phyloP scores from a whole-genome alignment of 2,329 filamentous ascomycete genomes.

The Ophiocordyceps polyrhachis-furcata region DNA sequence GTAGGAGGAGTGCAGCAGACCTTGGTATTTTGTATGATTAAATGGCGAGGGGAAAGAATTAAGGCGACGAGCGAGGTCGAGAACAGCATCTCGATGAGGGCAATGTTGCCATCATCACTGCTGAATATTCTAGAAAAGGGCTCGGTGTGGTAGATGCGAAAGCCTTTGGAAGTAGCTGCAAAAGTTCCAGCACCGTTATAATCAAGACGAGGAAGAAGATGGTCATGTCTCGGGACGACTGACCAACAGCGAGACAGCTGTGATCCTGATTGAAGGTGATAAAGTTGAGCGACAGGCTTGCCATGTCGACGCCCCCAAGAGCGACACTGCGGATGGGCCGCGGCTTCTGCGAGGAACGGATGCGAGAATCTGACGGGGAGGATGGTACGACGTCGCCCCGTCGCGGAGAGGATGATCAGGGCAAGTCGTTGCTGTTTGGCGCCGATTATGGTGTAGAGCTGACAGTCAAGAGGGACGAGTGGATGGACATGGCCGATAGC shows the following conservation, averaged over 20 bases:
- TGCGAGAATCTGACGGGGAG: too few relatives aligned
- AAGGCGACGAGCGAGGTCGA: constrained; percentile 91
- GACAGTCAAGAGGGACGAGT: too few relatives aligned
- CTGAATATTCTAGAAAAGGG: constrained; percentile 92
- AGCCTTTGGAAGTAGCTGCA: constrained; percentile 75
- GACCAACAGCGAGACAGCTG: constrained; percentile 88
- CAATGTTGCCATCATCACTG: constrained; percentile 85
- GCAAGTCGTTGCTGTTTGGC: too few relatives aligned
- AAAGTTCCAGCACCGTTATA: neutral
- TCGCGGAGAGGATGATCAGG: too few relatives aligned
- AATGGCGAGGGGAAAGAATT: constrained; percentile 73
- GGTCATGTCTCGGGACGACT: constrained; percentile 13
- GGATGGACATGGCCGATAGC: too few relatives aligned
- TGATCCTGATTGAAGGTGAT: constrained; percentile 99
- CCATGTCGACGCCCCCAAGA: constrained; percentile 27
- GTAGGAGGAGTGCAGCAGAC: constrained; percentile 25
- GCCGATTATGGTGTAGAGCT: too few relatives aligned
- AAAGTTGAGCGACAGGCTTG: constrained; percentile 70
- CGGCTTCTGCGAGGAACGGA: too few relatives aligned
- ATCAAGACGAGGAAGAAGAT: neutral
- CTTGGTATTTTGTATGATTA: constrained; percentile 97
- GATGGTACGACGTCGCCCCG: too few relatives aligned
- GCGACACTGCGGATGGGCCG: neutral
- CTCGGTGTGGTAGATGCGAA: constrained; percentile 92
- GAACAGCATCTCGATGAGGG: constrained; percentile 96